Base-by-base conservation (phyloP, 2,329 filamentous ascomycete species). In the Beauveria rudraprayagi region DNA sequence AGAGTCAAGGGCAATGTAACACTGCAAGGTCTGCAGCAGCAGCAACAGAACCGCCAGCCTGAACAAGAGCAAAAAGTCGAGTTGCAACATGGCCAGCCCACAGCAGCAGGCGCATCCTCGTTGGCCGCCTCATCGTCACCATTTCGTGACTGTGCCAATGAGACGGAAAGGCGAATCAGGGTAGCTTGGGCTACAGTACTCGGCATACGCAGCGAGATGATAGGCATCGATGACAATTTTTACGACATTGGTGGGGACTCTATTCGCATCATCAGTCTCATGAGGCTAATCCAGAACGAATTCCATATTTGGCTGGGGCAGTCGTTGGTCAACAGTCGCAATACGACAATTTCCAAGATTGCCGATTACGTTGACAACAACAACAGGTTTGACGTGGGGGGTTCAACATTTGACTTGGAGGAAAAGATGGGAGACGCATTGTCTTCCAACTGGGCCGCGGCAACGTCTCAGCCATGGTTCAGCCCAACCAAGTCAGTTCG, bases 261-360 rank as follows among this genome's bases (percentile, higher is more conserved):
- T 28, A 61, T 63, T 52, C 34, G 30, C 4, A 28, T 48, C 30
- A 60, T 60, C 11, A 22, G 44, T 8, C 43, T 48, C 50, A 22
- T 46, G 41, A 56, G 17, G 17, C 8, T 30, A 2, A 62, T 67
- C 22, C 24, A 56, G 11, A 61, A 61, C 11, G 43, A 67, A n/a
- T 61, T 62, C 26, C 40, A 34, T 22, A 55, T 65, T 16, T 43
- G 59, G 3, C 47, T 67, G 19, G 61, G 63, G 6, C 22, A 55
- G 24, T 64, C 65, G 2, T 57, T 64, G 19, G 51, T 67, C 26
- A 66, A 66, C 58, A 63, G 63, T 24, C 65, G 64, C 61, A 63
- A 64, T 19, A 63, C 64, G 9, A 67, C 65, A 3, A 43, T 58
- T 63, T 47, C 46, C 48, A 28, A 62, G 41, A 62, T 67, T 51